Evolutionary conservation across 176 grass and related monocot species (phyloP).

Genomic region (Phoenix roebelenii): DNA sequence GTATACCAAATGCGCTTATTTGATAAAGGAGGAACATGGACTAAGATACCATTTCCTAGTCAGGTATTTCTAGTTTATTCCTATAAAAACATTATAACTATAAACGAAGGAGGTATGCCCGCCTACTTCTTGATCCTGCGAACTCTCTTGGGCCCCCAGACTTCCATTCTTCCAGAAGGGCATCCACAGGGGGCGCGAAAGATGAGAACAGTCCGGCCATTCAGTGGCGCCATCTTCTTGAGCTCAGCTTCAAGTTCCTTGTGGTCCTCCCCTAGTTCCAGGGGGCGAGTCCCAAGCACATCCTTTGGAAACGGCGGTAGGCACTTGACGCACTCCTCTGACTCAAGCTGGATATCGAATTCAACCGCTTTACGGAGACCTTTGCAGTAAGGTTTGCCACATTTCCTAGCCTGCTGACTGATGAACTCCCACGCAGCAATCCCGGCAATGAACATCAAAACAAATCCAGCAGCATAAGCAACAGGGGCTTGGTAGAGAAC

Average conservation of each 20-base stretch:
- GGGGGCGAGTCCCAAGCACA: constrained; percentile 34
- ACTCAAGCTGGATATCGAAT: constrained; percentile 95
- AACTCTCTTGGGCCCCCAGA: constrained; percentile 82
- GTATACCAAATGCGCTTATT: background rate
- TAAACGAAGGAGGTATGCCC: background rate
- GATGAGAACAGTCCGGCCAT: constrained; percentile 90
- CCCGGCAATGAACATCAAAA: constrained; percentile 22
- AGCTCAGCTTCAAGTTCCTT: constrained; percentile 83
- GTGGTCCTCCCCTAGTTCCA: constrained; percentile 64
- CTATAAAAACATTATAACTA: constrained; percentile 15
- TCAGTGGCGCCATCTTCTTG: constrained; percentile 91
- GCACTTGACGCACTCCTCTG: constrained; percentile 89
- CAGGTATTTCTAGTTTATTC: constrained; percentile 16
- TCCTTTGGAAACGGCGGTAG: constrained; percentile 51
- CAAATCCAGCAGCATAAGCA: constrained; percentile 43
- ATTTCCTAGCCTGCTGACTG: constrained; percentile 75
- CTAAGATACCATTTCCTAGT: too few species aligned
- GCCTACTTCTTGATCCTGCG: constrained; percentile 86
- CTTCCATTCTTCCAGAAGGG: constrained; percentile 81
- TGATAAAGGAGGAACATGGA: constrained; percentile 5
- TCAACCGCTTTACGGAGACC: constrained; percentile 81
- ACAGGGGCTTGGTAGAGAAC: constrained; percentile 32
- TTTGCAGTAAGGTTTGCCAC: constrained; percentile 80
- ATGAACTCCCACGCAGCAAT: constrained; percentile 54
- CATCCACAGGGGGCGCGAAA: constrained; percentile 79